These are phyloP conservation scores for Fusarium citri DNA, from an alignment of 2,329 filamentous ascomycete genomes.

Conservation along the genomic window DNA sequence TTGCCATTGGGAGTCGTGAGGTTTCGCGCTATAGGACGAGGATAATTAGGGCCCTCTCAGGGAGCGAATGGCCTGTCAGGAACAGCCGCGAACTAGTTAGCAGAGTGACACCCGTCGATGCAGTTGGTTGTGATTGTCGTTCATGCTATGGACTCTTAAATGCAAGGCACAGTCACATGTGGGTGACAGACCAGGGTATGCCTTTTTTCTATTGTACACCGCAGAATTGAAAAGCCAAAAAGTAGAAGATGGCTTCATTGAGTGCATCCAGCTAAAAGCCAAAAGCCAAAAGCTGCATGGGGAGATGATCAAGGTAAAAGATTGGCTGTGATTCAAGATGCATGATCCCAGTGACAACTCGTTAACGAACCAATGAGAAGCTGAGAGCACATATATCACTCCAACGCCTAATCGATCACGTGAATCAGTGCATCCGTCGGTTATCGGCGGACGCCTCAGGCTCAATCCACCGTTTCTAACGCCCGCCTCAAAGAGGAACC, in stretches of 20 bases:
- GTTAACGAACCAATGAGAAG: conserved; percentile 28
- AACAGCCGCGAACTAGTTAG: conserved; percentile 34
- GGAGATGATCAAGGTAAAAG: conserved; percentile 26
- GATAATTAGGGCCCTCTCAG: conserved; percentile 9
- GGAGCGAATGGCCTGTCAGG: conserved; percentile 29
- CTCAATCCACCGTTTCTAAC: conserved; percentile 27
- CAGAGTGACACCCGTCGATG: conserved; percentile 21
- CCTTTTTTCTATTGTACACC: conserved; percentile 7
- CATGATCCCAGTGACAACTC: conserved; percentile 33
- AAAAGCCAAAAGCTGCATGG: conserved; percentile 33
- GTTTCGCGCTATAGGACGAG: conserved; percentile 38
- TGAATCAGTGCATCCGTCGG: conserved; percentile 18
- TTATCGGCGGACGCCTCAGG: conserved; percentile 1
- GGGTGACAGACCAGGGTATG: conserved; percentile 26
- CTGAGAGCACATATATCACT: not conserved
- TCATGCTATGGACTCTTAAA: conserved; percentile 14
- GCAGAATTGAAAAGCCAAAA: conserved; percentile 7
- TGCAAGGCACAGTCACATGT: conserved; percentile 38
- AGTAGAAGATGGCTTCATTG: conserved; percentile 21
- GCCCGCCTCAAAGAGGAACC: conserved; percentile 14
- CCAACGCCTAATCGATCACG: conserved; percentile 28
- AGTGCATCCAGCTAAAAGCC: conserved; percentile 20
- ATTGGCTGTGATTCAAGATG: conserved; percentile 34
- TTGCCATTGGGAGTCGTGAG: conserved; percentile 40
- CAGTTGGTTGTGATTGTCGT: conserved; percentile 22